These are phyloP conservation scores for Lachancea waltii DNA, from an alignment of 805 yeast genomes.

Conservation along the genomic window DNA sequence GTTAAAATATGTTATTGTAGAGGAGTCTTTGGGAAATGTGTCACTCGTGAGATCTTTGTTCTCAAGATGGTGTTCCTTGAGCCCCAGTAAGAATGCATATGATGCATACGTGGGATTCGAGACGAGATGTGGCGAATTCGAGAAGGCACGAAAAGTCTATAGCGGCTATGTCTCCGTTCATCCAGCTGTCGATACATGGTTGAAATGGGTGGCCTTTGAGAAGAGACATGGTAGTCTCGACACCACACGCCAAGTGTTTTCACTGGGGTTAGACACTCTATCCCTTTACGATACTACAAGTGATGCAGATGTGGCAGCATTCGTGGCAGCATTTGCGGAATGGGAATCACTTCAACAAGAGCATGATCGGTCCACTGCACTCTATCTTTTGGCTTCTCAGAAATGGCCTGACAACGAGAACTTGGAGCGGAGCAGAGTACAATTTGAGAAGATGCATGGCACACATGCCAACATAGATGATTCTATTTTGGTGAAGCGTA, in stretches of 20 bases:
- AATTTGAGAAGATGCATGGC: slow-evolving; percentile 65
- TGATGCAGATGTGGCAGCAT: slow-evolving; percentile 33
- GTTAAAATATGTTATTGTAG: slow-evolving; percentile 76
- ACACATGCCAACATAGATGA: slow-evolving; percentile 45
- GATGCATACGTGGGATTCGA: slow-evolving; percentile 68
- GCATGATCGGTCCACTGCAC: slow-evolving; percentile 53
- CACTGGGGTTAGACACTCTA: slow-evolving; percentile 56
- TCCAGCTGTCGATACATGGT: slow-evolving; percentile 57
- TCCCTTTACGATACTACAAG: slow-evolving; percentile 26
- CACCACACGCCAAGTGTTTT: slow-evolving; percentile 55
- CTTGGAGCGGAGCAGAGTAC: slow-evolving; percentile 40
- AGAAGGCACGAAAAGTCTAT: slow-evolving; percentile 53
- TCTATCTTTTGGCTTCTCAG: slow-evolving; percentile 47
- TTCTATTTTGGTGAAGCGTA: slow-evolving; percentile 49
- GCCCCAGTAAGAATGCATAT: slow-evolving; percentile 66
- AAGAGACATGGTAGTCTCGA: slow-evolving; percentile 40
- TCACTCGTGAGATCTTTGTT: slow-evolving; percentile 58
- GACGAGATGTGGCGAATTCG: slow-evolving; percentile 52
- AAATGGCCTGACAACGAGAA: slow-evolving; percentile 36
- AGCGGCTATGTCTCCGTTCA: slow-evolving; percentile 48
- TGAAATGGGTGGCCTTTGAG: slow-evolving; percentile 71
- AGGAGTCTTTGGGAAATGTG: slow-evolving; percentile 66
- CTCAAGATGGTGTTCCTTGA: slow-evolving; percentile 76
- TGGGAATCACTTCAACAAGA: slow-evolving; percentile 65
- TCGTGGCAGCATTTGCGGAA: slow-evolving; percentile 46